Conservation (phyloP, 345 rosid genomes). For the Gossypium arboreum region DNA sequence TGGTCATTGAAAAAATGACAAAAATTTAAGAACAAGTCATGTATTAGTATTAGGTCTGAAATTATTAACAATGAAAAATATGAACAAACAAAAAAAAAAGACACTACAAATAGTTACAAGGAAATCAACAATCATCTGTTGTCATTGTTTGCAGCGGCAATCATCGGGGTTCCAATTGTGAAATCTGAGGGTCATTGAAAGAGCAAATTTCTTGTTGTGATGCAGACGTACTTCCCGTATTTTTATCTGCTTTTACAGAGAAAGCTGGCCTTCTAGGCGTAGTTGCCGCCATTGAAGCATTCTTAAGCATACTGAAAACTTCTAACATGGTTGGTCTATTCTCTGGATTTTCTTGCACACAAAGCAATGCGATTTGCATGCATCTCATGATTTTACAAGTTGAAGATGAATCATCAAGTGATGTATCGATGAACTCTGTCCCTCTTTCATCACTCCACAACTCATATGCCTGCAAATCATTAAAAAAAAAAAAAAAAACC, state of each 20-base stretch:
- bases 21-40: too few species aligned
- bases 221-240: not conserved
- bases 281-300: not conserved
- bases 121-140: not conserved
- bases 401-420: constrained; percentile 15
- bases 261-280: constrained; percentile 17
- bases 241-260: constrained; percentile 6
- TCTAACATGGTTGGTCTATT: constrained; percentile 21
- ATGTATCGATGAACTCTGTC: constrained; percentile 10
- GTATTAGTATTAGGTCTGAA: too few species aligned
- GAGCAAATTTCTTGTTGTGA: constrained; percentile 20
- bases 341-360: constrained; percentile 16
- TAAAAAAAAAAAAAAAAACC: not conserved
- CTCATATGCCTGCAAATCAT: constrained; percentile 16
- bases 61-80: too few species aligned
- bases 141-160: not conserved
- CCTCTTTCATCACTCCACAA: constrained; percentile 11
- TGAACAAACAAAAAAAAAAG: not conserved
- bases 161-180: constrained; percentile 32
- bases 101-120: not conserved
- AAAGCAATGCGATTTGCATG: constrained; percentile 16
- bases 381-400: constrained; percentile 16
- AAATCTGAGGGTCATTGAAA: constrained; percentile 22
- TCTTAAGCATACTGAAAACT: constrained; percentile 15
- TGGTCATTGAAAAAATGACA: too few species aligned